Evolutionary conservation across 1,284 basidiomycete genomes (phyloP), one percentile per base, ranked within the genome.

Genomic region (Pyrrhoderma noxium): DNA sequence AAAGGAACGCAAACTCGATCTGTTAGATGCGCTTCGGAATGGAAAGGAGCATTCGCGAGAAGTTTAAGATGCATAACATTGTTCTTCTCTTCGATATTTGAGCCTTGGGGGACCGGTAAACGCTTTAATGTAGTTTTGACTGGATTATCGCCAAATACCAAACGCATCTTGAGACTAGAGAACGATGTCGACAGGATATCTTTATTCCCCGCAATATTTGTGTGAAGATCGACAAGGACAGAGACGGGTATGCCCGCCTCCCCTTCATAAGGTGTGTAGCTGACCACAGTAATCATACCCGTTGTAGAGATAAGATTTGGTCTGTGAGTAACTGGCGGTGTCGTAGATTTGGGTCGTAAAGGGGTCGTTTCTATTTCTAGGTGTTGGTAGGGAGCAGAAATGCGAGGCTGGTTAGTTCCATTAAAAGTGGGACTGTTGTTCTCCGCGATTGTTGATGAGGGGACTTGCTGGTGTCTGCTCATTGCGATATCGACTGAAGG

Each of bases 141-240:
- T 1, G 83, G 73, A 49, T 72, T 75, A 56, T 70, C 64, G 38
- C 80, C 85, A 56, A 88, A 67, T 59, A 87, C 76, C 54, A 89
- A 76, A 46, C 86, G 80, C 43, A 87, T 74, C 19, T 55, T 53
- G n/a, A 57, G 41, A n/a, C n/a, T n/a, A n/a, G n/a, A n/a, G 23
- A 41, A 45, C 22, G 27, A 19, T 18, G 45, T 16, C 5, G 42
- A 41, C 25, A 46, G 37, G 16, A 16, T 11, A 11, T 11, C 35
- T 14, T 7, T 40, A 14, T 40, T 40, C 8, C 22, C 35, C 14
- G 70, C 66, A n/a, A 69, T 66, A 37, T 71, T 67, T 54, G 72
- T 70, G 66, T 50, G 57, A 25, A 83, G 82, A 47, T 77, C 70
- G 50, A 86, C 77, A 53, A 74, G 70, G 53, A 83, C 79, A 38